Evolutionary conservation across 441 rosid genomes (phyloP).

Genomic region (Metrosideros polymorpha): DNA sequence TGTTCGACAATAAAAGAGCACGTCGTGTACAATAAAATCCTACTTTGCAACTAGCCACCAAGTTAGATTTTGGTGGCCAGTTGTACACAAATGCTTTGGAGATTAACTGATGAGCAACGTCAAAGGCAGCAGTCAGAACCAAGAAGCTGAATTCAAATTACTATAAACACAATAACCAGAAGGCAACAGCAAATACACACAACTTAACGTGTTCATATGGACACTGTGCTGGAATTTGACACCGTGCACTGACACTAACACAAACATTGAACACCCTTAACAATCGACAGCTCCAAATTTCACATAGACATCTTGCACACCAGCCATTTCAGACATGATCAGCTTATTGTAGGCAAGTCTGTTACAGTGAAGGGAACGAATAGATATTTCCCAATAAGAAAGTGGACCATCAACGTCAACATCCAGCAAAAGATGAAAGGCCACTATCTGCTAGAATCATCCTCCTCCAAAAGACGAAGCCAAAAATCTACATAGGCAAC

Average conservation of each 20-base stretch:
- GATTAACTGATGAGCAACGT: neutral
- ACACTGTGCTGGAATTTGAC: neutral
- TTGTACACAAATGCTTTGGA: neutral
- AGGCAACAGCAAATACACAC: neutral
- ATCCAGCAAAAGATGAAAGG: neutral
- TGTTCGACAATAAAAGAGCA: neutral
- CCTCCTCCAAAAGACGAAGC: neutral
- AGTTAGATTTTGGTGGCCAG: neutral
- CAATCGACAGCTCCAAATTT: neutral
- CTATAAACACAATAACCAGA: neutral
- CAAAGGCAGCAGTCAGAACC: neutral
- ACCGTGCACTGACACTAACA: neutral
- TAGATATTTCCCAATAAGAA: neutral
- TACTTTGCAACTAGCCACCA: neutral
- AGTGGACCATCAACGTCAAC: neutral
- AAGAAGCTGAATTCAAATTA: neutral
- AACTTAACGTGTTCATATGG: neutral
- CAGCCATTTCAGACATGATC: neutral
- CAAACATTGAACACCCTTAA: neutral
- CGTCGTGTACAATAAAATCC: neutral
- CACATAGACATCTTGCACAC: neutral
- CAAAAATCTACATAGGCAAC: neutral
- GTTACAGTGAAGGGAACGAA: neutral
- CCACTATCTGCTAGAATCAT: neutral
- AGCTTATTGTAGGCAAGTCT: neutral